These are phyloP conservation scores for Taxawa tesnikishii DNA, from an alignment of 2,329 filamentous ascomycete species.

Conservation along the genomic window DNA sequence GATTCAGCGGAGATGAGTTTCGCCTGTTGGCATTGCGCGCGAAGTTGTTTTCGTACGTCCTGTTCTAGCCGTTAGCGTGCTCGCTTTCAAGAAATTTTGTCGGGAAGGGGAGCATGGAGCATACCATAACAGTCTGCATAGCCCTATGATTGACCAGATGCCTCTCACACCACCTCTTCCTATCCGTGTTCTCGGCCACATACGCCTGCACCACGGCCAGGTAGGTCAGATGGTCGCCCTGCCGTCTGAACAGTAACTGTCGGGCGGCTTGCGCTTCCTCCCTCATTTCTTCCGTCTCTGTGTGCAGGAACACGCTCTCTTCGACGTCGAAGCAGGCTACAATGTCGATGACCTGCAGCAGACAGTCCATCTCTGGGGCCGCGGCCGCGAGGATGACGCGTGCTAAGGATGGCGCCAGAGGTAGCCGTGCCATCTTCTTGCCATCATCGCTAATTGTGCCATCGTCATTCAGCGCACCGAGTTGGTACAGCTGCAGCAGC, in stretches of 20 bases:
- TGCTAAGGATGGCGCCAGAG: slow-evolving; percentile 68
- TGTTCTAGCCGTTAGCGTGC: too few species aligned
- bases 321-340: slow-evolving; percentile 53
- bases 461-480: slow-evolving; percentile 61
- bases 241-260: slow-evolving; percentile 43
- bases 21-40: slow-evolving; percentile 39
- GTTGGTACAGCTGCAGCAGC: slow-evolving; percentile 63
- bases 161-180: slow-evolving; percentile 46
- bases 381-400: slow-evolving; percentile 74
- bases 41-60: slow-evolving; percentile 52
- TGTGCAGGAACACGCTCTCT: slow-evolving; percentile 51
- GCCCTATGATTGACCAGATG: slow-evolving; percentile 50
- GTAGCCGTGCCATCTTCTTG: slow-evolving; percentile 66
- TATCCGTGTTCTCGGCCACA: slow-evolving; percentile 43
- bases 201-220: slow-evolving; percentile 49
- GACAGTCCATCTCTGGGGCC: slow-evolving; percentile 55
- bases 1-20: slow-evolving; percentile 17
- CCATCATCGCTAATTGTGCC: slow-evolving; percentile 66
- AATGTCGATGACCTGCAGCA: slow-evolving; percentile 77
- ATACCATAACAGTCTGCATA: slow-evolving; percentile 55
- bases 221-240: slow-evolving; percentile 53
- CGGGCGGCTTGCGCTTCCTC: slow-evolving; percentile 45
- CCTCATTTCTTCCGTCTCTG: slow-evolving; percentile 47
- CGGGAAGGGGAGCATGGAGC: too few species aligned
- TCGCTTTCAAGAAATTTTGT: too few species aligned